phyloP scores from a whole-genome alignment of 768 basidiomycete genomes.

The Crepidotus variabilis region DNA sequence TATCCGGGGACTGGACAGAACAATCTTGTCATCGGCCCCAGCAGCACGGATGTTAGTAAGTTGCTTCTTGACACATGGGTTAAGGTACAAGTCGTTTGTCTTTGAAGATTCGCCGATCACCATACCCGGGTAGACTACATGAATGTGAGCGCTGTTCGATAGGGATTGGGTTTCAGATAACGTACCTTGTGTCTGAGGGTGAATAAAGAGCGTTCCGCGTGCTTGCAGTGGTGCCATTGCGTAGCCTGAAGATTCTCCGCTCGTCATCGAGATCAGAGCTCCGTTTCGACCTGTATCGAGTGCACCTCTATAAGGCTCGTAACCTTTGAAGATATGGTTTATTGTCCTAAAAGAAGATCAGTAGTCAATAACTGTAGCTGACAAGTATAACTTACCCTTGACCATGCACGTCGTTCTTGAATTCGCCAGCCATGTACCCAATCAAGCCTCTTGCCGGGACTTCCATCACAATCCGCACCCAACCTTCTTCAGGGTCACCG shows the following conservation, averaged over 20 bases:
- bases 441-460: conserved; percentile 45
- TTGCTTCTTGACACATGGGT: conserved; percentile 46
- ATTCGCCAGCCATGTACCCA: conserved; percentile 51
- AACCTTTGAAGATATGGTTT: conserved; percentile 50
- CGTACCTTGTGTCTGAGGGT: conserved; percentile 37
- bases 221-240: conserved; percentile 48
- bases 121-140: conserved; percentile 46
- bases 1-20: conserved; percentile 36
- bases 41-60: conserved; percentile 48
- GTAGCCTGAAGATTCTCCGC: conserved; percentile 43
- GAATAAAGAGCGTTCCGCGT: conserved; percentile 42
- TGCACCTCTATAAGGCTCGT: conserved; percentile 38
- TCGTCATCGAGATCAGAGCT: conserved; percentile 42
- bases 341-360: conserved; percentile 31
- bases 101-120: conserved; percentile 48
- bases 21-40: conserved; percentile 47
- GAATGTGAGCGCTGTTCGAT: background rate
- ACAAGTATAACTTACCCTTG: conserved; percentile 31
- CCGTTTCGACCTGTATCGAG: conserved; percentile 48
- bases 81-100: conserved; percentile 40
- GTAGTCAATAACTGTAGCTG: background rate
- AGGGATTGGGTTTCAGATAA: background rate
- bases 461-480: conserved; percentile 44
- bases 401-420: conserved; percentile 48
- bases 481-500: conserved; percentile 41